Base-by-base conservation (phyloP, 208 protist species). In the Acanthamoeba sp. region DNA sequence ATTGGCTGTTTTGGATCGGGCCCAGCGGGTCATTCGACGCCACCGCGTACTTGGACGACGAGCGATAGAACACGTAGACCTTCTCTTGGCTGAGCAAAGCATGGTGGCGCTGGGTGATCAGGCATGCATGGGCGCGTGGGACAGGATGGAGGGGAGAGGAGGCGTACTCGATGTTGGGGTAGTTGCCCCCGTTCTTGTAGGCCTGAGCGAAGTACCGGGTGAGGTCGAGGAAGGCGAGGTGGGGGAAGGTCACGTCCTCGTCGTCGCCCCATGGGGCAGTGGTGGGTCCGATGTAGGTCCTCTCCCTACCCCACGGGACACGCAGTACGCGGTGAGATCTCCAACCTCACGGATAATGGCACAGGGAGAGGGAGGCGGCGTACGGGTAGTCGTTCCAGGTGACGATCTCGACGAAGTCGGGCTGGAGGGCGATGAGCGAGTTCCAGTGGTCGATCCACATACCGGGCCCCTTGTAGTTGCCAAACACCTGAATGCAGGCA, bases 351-450 rank as follows among this genome's bases (percentile, higher is more conserved):
- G 10, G 10, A 48, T 14, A 48, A 48, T 48, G 6, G 42, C 42
- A 48, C 10, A 10, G 3, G 42, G 3, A 10, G 42, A 10, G 3
- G 42, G 3, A 10, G 42, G 42, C 76, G 4, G 5, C 76, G 2
- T 34, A 42, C 32, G 80, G 80, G 80, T 89, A 89, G 38, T 89
- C 80, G 38, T 89, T 89, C 80, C 80, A 89, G 10, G 80, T 89
- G 32, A 89, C 62, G 80, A 89, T 89, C 80, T 89, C 80, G 29
- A 89, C 80, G 6, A 89, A 50, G 34, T 89, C 34, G 10, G 80
- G 80, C 38, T 89, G 80, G 16, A 45, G 32, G 22, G 52, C 62
- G 80, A 89, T 89, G n/a, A 89, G 38, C 2, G 32, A 48, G 29
- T 89, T 36, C 80, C 80, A 89, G 38, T 89, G 80, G 12, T 34